A percentile compares a stretch with the other conserved stretches of the same genome.
These are phyloP conservation scores for Athelia sp. DNA, from an alignment of 1,284 basidiomycete species.

Conservation along the genomic window DNA sequence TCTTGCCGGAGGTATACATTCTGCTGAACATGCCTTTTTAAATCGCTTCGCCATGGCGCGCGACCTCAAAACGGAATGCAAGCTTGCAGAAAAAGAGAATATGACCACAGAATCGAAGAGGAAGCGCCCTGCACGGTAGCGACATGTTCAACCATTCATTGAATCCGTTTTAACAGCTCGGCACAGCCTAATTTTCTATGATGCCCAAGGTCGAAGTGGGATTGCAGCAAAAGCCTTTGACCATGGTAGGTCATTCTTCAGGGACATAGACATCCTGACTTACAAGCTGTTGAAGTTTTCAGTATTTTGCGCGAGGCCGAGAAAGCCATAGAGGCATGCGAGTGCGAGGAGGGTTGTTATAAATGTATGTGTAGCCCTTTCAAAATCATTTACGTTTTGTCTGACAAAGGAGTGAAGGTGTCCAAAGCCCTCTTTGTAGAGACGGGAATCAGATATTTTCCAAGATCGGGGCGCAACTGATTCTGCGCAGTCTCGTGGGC, in stretches of 20 bases:
- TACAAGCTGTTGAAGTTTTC: slow-evolving; percentile 34
- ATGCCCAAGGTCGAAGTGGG: slow-evolving; percentile 64
- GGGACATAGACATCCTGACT: not conserved
- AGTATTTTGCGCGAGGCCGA: slow-evolving; percentile 63
- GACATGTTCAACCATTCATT: slow-evolving; percentile 3
- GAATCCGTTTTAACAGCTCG: not conserved
- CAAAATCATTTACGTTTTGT: not conserved
- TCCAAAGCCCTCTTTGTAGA: slow-evolving; percentile 56
- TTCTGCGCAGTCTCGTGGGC: slow-evolving; percentile 60
- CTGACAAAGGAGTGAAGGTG: slow-evolving; percentile 36
- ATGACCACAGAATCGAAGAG: slow-evolving; percentile 51
- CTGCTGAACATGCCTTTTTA: slow-evolving; percentile 80
- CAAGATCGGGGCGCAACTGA: slow-evolving; percentile 67
- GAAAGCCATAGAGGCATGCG: slow-evolving; percentile 60
- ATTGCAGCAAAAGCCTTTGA: slow-evolving; percentile 81
- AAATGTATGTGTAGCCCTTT: slow-evolving; percentile 43
- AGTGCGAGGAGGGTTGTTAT: slow-evolving; percentile 69
- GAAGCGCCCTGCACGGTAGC: slow-evolving; percentile 73
- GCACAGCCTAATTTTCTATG: slow-evolving; percentile 78
- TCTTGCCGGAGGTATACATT: slow-evolving; percentile 77
- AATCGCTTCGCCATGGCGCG: slow-evolving; percentile 70
- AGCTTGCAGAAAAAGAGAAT: slow-evolving; percentile 76
- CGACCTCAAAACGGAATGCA: slow-evolving; percentile 86
- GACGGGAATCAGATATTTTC: slow-evolving; percentile 66
- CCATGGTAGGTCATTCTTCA: slow-evolving; percentile 44